phyloP scores from a whole-genome alignment of 805 yeast species.

The Candida chauliodis region DNA sequence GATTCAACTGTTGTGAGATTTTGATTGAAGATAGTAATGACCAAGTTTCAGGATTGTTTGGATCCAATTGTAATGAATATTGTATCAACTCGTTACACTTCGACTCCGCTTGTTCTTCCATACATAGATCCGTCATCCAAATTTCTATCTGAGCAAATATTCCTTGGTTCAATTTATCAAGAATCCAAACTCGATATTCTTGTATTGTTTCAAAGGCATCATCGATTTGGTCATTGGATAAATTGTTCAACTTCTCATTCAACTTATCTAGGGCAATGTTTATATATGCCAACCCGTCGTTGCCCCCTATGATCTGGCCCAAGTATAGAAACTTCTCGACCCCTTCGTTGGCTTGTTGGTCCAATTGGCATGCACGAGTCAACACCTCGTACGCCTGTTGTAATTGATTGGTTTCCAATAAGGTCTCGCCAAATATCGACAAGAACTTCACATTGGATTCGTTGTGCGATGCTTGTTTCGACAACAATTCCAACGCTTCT shows the following conservation, averaged over 20 bases:
- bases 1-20: conserved; percentile 74
- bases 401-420: conserved; percentile 75
- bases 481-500: conserved; percentile 47
- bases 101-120: conserved; percentile 84
- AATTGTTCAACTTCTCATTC: conserved; percentile 24
- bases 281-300: conserved; percentile 61
- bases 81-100: conserved; percentile 72
- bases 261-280: conserved; percentile 60
- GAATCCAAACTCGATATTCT: conserved; percentile 19
- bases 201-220: conserved; percentile 24
- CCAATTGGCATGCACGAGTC: conserved; percentile 59
- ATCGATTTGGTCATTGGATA: conserved; percentile 19
- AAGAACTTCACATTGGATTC: conserved; percentile 44
- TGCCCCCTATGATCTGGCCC: conserved; percentile 88
- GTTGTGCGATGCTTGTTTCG: conserved; percentile 25
- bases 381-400: conserved; percentile 72
- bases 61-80: conserved; percentile 59
- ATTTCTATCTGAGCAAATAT: conserved; percentile 84
- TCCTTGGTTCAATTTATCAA: conserved; percentile 69
- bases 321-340: conserved; percentile 83
- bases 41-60: conserved; percentile 73
- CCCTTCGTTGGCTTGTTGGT: conserved; percentile 61
- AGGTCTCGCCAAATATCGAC: conserved; percentile 68
- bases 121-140: conserved; percentile 97
- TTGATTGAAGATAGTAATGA: conserved; percentile 80